Evolutionary conservation across 768 basidiomycete genomes (phyloP), one percentile per base, ranked within the genome.

Genomic region (Boletus pseudo-olivaceus): DNA sequence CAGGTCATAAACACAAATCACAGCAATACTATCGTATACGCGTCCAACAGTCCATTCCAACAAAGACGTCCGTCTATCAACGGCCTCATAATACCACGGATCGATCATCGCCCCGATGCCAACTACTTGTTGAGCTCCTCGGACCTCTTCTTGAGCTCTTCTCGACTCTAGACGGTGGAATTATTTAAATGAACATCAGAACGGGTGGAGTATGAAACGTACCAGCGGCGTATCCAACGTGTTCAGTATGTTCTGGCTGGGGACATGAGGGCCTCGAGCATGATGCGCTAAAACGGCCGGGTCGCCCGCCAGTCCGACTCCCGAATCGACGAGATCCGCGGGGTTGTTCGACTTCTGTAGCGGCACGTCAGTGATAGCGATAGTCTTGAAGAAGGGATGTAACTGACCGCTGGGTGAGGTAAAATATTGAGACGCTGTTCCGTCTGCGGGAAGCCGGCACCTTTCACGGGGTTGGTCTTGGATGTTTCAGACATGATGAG

Each of bases 331-430:
- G 42, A 81, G 75, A 61, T 85, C 81, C 10, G 75, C 72, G 14
- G 84, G 84, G 59, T 87, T 74, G 57, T 87, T 85, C 6, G 80
- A 72, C 73, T 77, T 83, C 84, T 87, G 54, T 34, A 20, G 29
- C 1, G 14, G 35, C 7, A 15, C 1, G 20, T 44, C 5, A 37
- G 33, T 30, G 5, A 29, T 3, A 10, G 2, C 23, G 35, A 27
- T 15, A 10, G 7, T 19, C 39, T 30, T 38, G 51, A 15, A 42
- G 2, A 4, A 34, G 4, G 10, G 19, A 33, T 57, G 42, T 30
- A 3, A 62, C 78, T 45, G 61, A 83, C 83, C 60, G 84, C 83
- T 46, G 84, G 85, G 63, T 85, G 82, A 20, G 85, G 85, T 53
- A 78, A 75, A 62, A 81, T 85, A 45, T 68, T 70, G 67, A 78